These are phyloP conservation scores for Penicillium crystallinum DNA, from an alignment of 495 filamentous ascomycete genomes.

Conservation along the genomic window DNA sequence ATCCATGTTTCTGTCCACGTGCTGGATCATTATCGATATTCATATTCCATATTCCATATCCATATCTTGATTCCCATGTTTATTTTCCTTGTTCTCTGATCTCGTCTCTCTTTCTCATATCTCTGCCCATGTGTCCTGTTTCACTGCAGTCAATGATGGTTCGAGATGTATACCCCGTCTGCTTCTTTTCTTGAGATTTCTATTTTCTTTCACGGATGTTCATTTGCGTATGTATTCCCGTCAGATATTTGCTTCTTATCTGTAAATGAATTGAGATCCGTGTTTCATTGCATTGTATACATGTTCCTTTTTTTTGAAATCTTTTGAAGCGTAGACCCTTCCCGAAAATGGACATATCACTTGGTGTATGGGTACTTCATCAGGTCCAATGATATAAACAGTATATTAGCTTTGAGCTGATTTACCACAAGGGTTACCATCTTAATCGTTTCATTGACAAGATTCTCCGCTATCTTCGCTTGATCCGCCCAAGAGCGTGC, in stretches of 20 bases:
- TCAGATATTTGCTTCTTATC: slow-evolving; percentile 1
- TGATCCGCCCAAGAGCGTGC: too few species aligned
- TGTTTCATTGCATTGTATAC: not conserved
- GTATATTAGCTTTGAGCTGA: too few species aligned
- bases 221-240: slow-evolving; percentile 1
- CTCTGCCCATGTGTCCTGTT: not conserved
- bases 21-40: slow-evolving; percentile 4
- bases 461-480: too few species aligned
- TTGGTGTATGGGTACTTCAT: too few species aligned
- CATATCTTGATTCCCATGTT: slow-evolving; percentile 8
- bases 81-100: not conserved
- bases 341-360: too few species aligned
- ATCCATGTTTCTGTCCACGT: not conserved
- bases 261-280: slow-evolving; percentile 3
- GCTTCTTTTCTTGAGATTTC: slow-evolving; percentile 11
- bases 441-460: too few species aligned
- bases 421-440: too few species aligned
- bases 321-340: too few species aligned
- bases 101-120: not conserved
- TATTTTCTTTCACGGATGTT: not conserved
- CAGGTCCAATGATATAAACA: too few species aligned
- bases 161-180: slow-evolving; percentile 37
- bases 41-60: slow-evolving; percentile 11
- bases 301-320: not conserved
- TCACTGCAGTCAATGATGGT: slow-evolving; percentile 17